These are phyloP conservation scores for Leishmania major DNA, from an alignment of 208 protist species.

Conservation along the genomic window DNA sequence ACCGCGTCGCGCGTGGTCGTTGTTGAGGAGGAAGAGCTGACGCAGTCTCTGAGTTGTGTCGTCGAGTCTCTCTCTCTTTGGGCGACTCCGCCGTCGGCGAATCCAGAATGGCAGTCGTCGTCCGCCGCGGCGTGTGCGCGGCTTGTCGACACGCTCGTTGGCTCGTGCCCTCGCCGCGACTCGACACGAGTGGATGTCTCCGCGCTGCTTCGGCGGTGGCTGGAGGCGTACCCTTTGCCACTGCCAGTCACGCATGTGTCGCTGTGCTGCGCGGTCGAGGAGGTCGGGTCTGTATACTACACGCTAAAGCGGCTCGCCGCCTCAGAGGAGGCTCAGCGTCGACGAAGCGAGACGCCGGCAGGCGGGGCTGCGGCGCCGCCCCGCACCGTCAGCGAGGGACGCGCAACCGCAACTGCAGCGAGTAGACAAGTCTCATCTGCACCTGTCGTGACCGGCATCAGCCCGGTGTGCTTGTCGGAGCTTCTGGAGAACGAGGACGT, in stretches of 20 bases:
- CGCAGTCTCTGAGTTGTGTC: not conserved
- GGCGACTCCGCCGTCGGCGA: constrained; percentile 7
- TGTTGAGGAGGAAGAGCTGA: constrained; percentile 18
- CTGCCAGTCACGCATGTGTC: constrained; percentile 21
- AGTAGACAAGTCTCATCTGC: not conserved
- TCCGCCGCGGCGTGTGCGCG: constrained; percentile 12
- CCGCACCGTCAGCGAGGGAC: not conserved
- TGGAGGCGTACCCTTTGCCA: constrained; percentile 22
- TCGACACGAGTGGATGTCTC: constrained; percentile 10
- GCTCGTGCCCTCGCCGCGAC: constrained; percentile 14
- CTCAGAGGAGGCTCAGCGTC: constrained; percentile 19
- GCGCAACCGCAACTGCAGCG: not conserved
- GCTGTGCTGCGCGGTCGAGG: constrained; percentile 13
- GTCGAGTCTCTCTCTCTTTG: constrained; percentile 13
- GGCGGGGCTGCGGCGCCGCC: not conserved
- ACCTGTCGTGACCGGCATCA: constrained; percentile 29
- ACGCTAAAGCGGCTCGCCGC: constrained; percentile 38
- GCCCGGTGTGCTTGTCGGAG: constrained; percentile 24
- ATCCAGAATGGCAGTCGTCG: not conserved
- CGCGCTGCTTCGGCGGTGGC: constrained; percentile 22
- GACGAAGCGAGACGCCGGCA: constrained; percentile 8
- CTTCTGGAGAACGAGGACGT: constrained; percentile 31
- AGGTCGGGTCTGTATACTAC: constrained; percentile 38
- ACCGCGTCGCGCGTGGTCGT: not conserved
- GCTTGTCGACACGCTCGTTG: constrained; percentile 22